Base-by-base conservation (phyloP, 257 asterid species). In the Mentha longifolia region DNA sequence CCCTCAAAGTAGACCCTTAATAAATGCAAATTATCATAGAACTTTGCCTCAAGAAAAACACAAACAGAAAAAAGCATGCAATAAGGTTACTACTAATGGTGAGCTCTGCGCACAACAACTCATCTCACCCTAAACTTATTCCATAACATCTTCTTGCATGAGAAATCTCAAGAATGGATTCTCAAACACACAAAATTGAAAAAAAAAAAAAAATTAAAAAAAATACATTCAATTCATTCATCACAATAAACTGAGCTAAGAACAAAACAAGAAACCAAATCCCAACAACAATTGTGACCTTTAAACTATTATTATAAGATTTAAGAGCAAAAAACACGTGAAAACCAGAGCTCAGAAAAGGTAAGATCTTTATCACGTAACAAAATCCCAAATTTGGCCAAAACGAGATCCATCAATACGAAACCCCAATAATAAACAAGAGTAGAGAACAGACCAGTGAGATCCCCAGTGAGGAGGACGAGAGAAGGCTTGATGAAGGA, bases 391-490 rank as follows among this genome's bases (percentile, higher is more conserved):
- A 12, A 37, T 45, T 20, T 16, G 3, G 15, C 11, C 6, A 15
- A 12, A 25, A 17, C 28, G 7, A 63, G 7, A 64, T 43, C 52
- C 64, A 63, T 45, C 2, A 63, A 25, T 59, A 15, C 51, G 22
- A 51, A 31, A 61, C 59, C 76, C n/a, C 56, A 3, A 4, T 20
- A 37, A 50, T 20, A 37, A 50, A 31, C 3, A 7, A 37, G 16
- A 11, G 12, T 15, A 37, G 42, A 6, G 51, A 59, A 74, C 76
- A 66, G 62, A 92, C 98, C 97, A 45, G 99, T 92, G 76, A 95
- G 98, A 79, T 95, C 99, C 71, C 99, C 98, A 60, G 98, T 95
- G 85, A 95, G 74, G 76, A 95, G 84, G 71, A 95, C 98, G n/a
- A 95, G 75, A 35, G 95, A 84, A 78, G 98, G 98, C 25, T 85